Conservation (phyloP, 1,284 basidiomycete species). For the Fomitopsis palustris region DNA sequence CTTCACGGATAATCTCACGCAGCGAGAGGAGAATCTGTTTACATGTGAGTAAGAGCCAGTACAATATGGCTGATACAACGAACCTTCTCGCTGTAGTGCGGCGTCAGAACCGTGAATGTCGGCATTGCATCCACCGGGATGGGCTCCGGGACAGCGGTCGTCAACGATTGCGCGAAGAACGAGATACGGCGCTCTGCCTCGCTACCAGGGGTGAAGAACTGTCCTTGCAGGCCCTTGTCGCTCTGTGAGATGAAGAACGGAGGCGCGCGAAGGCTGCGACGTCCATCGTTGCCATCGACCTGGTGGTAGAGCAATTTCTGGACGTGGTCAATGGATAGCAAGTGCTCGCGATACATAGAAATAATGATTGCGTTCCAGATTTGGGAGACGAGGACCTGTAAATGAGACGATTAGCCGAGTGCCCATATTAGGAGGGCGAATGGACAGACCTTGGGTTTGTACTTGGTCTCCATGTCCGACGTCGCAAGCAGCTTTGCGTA, state of each 20-base stretch:
- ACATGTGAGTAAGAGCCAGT: not conserved
- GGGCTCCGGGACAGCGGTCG: conserved; percentile 85
- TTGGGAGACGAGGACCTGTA: conserved; percentile 90
- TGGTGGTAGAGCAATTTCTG: conserved; percentile 95
- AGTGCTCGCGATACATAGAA: conserved; percentile 97
- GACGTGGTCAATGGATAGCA: conserved; percentile 94
- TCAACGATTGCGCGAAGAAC: conserved; percentile 94
- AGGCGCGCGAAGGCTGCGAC: conserved; percentile 86
- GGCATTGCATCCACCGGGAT: conserved; percentile 95
- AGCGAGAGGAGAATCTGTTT: conserved; percentile 82
- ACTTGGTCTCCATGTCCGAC: conserved; percentile 91
- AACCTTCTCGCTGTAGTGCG: conserved; percentile 95
- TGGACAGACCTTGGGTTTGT: conserved; percentile 85
- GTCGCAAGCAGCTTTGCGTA: conserved; percentile 93
- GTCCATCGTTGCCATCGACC: conserved; percentile 81
- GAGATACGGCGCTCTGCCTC: conserved; percentile 95
- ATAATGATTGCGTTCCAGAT: conserved; percentile 99
- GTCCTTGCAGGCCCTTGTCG: conserved; percentile 79
- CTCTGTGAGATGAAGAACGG: conserved; percentile 94
- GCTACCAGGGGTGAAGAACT: conserved; percentile 91
- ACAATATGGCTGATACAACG: not conserved
- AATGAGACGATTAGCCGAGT: not conserved
- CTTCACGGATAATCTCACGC: conserved; percentile 94
- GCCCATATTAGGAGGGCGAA: not conserved
- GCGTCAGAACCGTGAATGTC: conserved; percentile 93